Conservation (phyloP, 1,139 yeast genomes). For the Kodamaea arcana region DNA sequence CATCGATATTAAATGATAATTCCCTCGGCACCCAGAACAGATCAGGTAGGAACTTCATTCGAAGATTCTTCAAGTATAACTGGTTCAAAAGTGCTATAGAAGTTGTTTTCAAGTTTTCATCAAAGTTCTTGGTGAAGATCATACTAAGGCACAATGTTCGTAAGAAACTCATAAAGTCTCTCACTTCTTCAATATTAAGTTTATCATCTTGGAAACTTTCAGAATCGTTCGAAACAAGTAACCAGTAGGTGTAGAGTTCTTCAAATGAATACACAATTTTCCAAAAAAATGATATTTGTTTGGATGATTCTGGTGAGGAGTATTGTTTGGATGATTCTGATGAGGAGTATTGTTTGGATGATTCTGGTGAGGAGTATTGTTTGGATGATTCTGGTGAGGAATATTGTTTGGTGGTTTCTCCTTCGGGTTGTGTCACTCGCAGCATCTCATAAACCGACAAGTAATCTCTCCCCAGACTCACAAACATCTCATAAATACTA, state of each 20-base stretch:
- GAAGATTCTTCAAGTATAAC: conserved; percentile 63
- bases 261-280: conserved; percentile 34
- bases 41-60: conserved; percentile 52
- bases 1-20: conserved; percentile 25
- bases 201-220: conserved; percentile 50
- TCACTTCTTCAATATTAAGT: conserved; percentile 45
- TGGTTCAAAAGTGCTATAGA: conserved; percentile 60
- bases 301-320: too few relatives aligned
- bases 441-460: conserved; percentile 14
- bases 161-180: conserved; percentile 45
- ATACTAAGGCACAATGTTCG: conserved; percentile 52
- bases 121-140: conserved; percentile 31
- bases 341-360: too few relatives aligned
- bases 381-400: too few relatives aligned
- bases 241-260: conserved; percentile 52
- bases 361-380: too few relatives aligned
- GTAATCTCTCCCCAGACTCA: conserved; percentile 17
- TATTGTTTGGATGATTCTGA: too few relatives aligned
- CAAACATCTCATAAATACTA: conserved; percentile 17
- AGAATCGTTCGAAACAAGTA: conserved; percentile 63
- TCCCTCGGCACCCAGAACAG: conserved; percentile 54
- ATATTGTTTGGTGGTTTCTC: too few relatives aligned
- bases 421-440: not conserved
- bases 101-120: conserved; percentile 25
- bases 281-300: too few relatives aligned